Percentiles rank a stretch among this genome's conserved stretches.
Conservation (phyloP, 2,329 filamentous ascomycete species). For the Colletotrichum cordylinicola region DNA sequence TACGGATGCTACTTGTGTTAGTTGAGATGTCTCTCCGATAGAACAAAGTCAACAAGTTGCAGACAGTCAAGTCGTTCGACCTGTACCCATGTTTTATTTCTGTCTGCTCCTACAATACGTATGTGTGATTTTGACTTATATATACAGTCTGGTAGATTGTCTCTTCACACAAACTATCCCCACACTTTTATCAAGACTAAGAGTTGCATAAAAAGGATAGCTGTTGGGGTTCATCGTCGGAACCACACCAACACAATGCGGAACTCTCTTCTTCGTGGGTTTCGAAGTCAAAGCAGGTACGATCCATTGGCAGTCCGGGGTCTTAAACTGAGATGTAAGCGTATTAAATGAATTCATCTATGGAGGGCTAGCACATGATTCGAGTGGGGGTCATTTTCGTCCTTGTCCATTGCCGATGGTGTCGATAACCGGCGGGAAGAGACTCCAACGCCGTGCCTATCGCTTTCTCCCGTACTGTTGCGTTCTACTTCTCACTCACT, state of each 20-base stretch:
- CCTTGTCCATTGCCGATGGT: not conserved
- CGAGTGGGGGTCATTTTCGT: not conserved
- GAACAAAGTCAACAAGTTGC: not conserved
- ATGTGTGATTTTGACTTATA: not conserved
- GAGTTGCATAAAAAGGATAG: not conserved
- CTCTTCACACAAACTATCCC: not conserved
- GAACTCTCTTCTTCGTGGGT: too few species aligned
- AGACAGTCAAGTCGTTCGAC: not conserved
- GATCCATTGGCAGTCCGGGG: not conserved
- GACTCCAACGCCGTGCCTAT: not conserved
- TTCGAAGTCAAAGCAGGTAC: not conserved
- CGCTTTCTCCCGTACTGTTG: not conserved
- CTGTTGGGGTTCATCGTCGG: accelerated
- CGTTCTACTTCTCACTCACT: not conserved
- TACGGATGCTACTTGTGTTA: not conserved
- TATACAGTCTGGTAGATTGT: not conserved
- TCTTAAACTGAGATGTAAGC: not conserved
- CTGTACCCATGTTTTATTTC: not conserved
- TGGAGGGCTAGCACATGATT: not conserved
- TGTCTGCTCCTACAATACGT: not conserved
- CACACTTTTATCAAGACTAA: not conserved
- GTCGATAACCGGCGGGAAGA: not conserved
- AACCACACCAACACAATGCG: not conserved
- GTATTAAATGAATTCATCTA: not conserved
- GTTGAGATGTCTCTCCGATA: not conserved